These are phyloP conservation scores for Fusarium acutatum DNA, from an alignment of 2,329 filamentous ascomycete species.

Conservation along the genomic window DNA sequence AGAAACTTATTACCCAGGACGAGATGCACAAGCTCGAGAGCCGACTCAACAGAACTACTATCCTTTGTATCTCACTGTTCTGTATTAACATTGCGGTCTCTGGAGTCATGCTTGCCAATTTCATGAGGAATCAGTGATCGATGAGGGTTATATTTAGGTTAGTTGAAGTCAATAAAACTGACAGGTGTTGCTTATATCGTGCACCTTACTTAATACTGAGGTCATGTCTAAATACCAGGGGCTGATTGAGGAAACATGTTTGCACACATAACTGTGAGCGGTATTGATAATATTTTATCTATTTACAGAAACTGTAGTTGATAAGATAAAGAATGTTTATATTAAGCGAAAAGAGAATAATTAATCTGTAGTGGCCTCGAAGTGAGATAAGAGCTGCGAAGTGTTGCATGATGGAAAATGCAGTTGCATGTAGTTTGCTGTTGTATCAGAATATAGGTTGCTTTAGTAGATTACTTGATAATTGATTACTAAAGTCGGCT, in stretches of 20 bases:
- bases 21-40: background rate
- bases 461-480: accelerated
- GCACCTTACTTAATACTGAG: background rate
- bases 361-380: too few relatives aligned
- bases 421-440: too few relatives aligned
- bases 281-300: too few relatives aligned
- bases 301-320: accelerated
- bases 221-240: background rate
- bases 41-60: accelerated
- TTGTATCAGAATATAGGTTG: too few relatives aligned
- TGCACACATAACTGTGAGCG: too few relatives aligned
- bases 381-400: too few relatives aligned
- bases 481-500: background rate
- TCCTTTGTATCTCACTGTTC: background rate
- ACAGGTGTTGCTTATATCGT: background rate
- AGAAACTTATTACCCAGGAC: accelerated
- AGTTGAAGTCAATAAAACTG: background rate
- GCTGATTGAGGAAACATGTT: background rate
- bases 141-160: accelerated
- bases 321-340: accelerated
- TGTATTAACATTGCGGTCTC: accelerated
- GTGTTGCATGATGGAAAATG: too few relatives aligned
- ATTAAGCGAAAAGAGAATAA: too few relatives aligned
- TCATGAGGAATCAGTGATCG: accelerated
- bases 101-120: accelerated